Evolutionary conservation across 805 yeast species (phyloP).

Genomic region (Grigorovia transvaalensis): DNA sequence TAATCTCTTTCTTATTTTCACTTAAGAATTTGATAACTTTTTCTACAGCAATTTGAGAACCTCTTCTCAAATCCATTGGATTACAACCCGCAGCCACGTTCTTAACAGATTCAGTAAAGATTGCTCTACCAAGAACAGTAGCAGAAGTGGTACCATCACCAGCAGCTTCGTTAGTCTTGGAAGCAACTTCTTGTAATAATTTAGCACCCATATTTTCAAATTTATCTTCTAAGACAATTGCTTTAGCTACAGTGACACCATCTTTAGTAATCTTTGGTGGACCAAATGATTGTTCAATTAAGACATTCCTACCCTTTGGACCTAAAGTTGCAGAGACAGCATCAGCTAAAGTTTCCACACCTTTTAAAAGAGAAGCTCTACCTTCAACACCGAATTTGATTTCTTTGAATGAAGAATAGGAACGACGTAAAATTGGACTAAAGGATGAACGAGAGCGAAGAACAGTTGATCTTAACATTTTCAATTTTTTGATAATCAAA

Average conservation of each 20-base stretch:
- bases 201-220: conserved; percentile 96
- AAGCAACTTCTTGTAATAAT: conserved; percentile 90
- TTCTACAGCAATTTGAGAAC: conserved; percentile 93
- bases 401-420: conserved; percentile 64
- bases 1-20: conserved; percentile 80
- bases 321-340: conserved; percentile 96
- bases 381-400: conserved; percentile 96
- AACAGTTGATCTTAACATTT: conserved; percentile 16
- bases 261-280: conserved; percentile 98
- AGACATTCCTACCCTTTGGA: conserved; percentile 94
- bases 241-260: conserved; percentile 94
- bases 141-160: conserved; percentile 99
- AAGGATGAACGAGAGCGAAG: conserved; percentile 9
- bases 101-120: conserved; percentile 89
- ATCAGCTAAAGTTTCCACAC: conserved; percentile 90
- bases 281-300: conserved; percentile 93
- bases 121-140: conserved; percentile 90
- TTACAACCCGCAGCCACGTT: conserved; percentile 98
- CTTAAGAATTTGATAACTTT: conserved; percentile 80
- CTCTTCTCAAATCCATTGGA: conserved; percentile 97
- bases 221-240: conserved; percentile 73
- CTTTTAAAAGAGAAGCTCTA: conserved; percentile 84
- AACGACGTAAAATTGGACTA: conserved; percentile 17
- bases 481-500: neutral
- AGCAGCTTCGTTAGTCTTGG: conserved; percentile 93